These are phyloP conservation scores for Coprinopsis sp. DNA, from an alignment of 768 basidiomycete species.

Conservation along the genomic window DNA sequence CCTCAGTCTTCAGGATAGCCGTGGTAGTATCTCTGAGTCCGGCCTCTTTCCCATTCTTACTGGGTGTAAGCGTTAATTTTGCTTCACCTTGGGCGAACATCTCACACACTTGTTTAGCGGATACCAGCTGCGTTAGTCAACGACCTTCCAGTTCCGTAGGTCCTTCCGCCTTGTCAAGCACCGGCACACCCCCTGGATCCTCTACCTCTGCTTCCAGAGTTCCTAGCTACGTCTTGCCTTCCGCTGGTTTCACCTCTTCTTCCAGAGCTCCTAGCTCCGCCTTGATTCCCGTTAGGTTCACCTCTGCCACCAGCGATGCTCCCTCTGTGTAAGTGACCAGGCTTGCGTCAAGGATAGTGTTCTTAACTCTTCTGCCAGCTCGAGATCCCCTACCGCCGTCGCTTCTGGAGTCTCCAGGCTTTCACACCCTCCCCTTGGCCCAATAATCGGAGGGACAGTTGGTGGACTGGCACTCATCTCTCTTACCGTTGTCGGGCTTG, in stretches of 20 bases:
- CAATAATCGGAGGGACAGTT: too few relatives aligned
- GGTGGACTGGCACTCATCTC: too few relatives aligned
- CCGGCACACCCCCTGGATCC: too few relatives aligned
- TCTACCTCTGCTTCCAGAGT: too few relatives aligned
- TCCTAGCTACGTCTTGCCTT: too few relatives aligned
- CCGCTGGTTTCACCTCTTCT: conserved; percentile 12
- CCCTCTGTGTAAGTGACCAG: conserved; percentile 9
- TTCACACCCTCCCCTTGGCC: too few relatives aligned
- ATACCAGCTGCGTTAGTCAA: conserved; percentile 32
- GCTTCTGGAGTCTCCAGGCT: conserved; percentile 11
- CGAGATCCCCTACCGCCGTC: conserved; percentile 11
- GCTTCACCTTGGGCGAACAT: not conserved
- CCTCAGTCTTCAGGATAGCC: conserved; percentile 56
- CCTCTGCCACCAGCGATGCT: conserved; percentile 14
- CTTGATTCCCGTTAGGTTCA: too few relatives aligned
- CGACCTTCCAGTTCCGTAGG: conserved; percentile 15
- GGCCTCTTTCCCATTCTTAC: conserved; percentile 46
- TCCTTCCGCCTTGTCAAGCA: conserved; percentile 14
- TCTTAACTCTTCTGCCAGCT: not conserved
- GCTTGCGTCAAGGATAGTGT: not conserved
- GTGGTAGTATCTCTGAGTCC: conserved; percentile 44
- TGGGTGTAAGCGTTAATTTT: conserved; percentile 41
- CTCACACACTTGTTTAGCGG: conserved; percentile 18
- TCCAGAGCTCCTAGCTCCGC: too few relatives aligned
- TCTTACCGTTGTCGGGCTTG: too few relatives aligned